A percentile compares a stretch with the other conserved stretches of the same genome.
Conservation (phyloP, 768 basidiomycete species). For the Psilocybe subaeruginosa region DNA sequence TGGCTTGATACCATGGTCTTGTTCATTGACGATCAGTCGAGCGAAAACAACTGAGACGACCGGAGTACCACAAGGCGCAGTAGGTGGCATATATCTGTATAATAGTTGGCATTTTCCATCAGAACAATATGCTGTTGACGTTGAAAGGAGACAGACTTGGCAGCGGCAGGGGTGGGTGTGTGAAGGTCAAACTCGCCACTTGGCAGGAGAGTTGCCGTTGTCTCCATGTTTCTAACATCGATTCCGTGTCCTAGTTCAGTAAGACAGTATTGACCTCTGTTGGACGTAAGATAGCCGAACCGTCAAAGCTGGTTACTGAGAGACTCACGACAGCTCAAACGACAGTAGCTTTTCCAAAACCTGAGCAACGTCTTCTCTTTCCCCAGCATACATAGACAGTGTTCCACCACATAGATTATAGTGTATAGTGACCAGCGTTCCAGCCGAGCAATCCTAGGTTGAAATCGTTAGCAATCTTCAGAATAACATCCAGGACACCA, state of each 20-base stretch:
- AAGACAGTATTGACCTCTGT: neutral
- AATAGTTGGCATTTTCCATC: neutral
- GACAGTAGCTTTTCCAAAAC: conserved; percentile 5
- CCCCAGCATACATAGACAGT: neutral
- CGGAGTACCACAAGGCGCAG: neutral
- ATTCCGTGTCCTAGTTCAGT: neutral
- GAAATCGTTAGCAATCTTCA: neutral
- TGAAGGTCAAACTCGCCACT: conserved; percentile 1
- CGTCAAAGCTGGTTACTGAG: neutral
- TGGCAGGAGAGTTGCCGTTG: neutral
- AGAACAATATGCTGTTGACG: no score
- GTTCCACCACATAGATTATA: conserved; percentile 5
- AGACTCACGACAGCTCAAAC: conserved; percentile 4
- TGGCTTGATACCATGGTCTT: neutral
- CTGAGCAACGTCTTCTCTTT: neutral
- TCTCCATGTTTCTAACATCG: conserved; percentile 1
- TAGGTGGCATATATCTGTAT: conserved; percentile 1
- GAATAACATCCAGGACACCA: neutral
- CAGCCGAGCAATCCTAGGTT: neutral
- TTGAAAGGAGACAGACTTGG: neutral
- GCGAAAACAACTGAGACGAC: neutral
- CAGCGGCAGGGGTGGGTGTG: neutral
- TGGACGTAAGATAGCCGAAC: neutral
- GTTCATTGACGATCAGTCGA: neutral
- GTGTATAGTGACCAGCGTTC: conserved; percentile 1